These are phyloP conservation scores for Fusarium ambrosium DNA, from an alignment of 2,329 filamentous ascomycete species.

Conservation along the genomic window DNA sequence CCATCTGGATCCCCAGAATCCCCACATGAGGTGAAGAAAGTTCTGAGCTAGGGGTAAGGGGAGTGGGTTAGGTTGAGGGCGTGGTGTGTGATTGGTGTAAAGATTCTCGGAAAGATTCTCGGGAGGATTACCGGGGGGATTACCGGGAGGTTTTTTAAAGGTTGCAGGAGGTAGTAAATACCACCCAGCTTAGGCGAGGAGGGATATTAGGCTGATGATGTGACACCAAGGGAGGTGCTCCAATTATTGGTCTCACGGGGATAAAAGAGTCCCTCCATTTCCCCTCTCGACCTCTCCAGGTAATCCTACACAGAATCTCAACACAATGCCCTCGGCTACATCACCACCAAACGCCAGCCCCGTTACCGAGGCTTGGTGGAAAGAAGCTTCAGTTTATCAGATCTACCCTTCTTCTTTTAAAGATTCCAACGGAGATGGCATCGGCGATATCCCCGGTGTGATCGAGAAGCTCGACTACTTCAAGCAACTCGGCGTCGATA, in stretches of 20 bases:
- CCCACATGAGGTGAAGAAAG: slow-evolving; percentile 17
- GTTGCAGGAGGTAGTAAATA: not conserved
- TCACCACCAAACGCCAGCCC: not conserved
- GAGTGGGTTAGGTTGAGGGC: not conserved
- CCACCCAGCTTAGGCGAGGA: not conserved
- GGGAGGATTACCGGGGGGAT: not conserved
- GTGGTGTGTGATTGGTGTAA: not conserved
- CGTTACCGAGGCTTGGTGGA: slow-evolving; percentile 62
- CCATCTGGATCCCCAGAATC: slow-evolving; percentile 14
- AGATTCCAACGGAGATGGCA: slow-evolving; percentile 69
- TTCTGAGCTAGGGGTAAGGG: slow-evolving; percentile 7
- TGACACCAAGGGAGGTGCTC: not conserved
- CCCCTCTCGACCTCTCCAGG: not conserved
- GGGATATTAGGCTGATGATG: not conserved
- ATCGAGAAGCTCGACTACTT: slow-evolving; percentile 73
- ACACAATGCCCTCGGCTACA: slow-evolving; percentile 10
- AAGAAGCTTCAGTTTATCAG: slow-evolving; percentile 58
- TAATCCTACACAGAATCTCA: not conserved
- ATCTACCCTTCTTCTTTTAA: slow-evolving; percentile 71
- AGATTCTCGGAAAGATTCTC: slow-evolving; percentile 17
- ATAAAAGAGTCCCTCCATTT: slow-evolving; percentile 14
- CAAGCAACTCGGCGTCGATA: slow-evolving; percentile 70
- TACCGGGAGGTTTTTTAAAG: not conserved
- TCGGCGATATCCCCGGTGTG: slow-evolving; percentile 73
- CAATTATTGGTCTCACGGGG: not conserved